Base-by-base conservation (phyloP, 106 monocot genomes). In the Dioscorea zingiberensis region DNA sequence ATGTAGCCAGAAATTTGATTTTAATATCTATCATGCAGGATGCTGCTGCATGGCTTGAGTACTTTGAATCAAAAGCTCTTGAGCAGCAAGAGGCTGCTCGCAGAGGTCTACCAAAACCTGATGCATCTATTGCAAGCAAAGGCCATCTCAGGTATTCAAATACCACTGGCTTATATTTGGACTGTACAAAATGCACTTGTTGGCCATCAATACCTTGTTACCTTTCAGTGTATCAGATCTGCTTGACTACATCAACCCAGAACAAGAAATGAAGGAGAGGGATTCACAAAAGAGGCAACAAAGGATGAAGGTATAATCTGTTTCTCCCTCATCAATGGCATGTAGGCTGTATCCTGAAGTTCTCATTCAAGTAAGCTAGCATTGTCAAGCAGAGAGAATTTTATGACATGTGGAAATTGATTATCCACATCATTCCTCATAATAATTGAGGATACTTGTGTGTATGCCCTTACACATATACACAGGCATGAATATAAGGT, bases 51-150 rank as follows among this genome's bases (percentile, higher is more conserved):
- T 97, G 95, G 95, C 85, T 97, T 21, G 95, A 97, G 21, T 97
- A 91, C 79, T 97, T 97, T 76, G 95, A 97, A 66, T 91, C 91
- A 48, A 97, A 73, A 81, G 91, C 76, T 69, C 51, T 85, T 48
- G 95, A 97, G 55, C 91, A 97, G 71, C 95, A 91, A 72, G 95
- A 97, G 77, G 91, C 95, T 65, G 78, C 77, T 64, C 91, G 91
- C 19, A 84, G 72, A 66, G 95, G 95, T 63, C 78, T 88, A 28
- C 95, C 91, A 53, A 97, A 91, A 54, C 95, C 85, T 75, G 91
- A 97, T 80, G 80, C 91, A 64, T 91, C 95, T 30, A 97, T 97
- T 67, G 87, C 95, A 54, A 91, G 95, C 72, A 97, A 97, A 85
- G 95, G 95, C 28, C 91, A 97, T 47, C 80, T 97, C 4, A 97